Evolutionary conservation across 257 asterid species (phyloP).

Genomic region (Schizonepeta tenuifolia): DNA sequence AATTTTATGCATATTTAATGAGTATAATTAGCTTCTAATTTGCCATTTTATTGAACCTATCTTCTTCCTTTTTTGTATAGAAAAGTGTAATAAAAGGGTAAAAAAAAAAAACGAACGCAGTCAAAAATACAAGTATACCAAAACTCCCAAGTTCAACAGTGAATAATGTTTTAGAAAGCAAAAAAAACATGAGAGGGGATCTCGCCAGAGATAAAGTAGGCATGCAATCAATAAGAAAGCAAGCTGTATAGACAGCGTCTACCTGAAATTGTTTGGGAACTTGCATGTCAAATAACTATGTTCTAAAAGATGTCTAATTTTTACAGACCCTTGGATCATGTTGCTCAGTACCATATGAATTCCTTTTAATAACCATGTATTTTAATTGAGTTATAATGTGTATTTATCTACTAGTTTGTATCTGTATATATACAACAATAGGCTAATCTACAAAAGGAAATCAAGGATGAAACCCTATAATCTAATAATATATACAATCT

Average conservation of each 20-base stretch:
- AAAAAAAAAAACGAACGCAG: not conserved
- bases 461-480: not conserved
- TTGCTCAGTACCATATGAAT: too few relatives aligned
- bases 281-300: not conserved
- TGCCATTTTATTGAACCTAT: not conserved
- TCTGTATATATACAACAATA: not conserved
- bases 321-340: not conserved
- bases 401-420: not conserved
- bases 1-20: not conserved
- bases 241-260: not conserved
- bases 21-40: constrained; percentile 4
- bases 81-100: not conserved
- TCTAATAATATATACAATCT: not conserved
- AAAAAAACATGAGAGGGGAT: not conserved
- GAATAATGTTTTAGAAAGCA: not conserved
- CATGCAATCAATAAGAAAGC: not conserved
- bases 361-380: not conserved
- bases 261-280: not conserved
- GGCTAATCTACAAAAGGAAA: not conserved
- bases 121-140: too few relatives aligned
- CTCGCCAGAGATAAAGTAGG: not conserved
- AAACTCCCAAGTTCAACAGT: not conserved
- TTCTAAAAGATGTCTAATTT: not conserved
- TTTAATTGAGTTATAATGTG: not conserved
- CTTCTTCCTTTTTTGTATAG: not conserved